Evolutionary conservation across 169 alveolate genomes (phyloP).

Genomic region (Plasmodium sp.): DNA sequence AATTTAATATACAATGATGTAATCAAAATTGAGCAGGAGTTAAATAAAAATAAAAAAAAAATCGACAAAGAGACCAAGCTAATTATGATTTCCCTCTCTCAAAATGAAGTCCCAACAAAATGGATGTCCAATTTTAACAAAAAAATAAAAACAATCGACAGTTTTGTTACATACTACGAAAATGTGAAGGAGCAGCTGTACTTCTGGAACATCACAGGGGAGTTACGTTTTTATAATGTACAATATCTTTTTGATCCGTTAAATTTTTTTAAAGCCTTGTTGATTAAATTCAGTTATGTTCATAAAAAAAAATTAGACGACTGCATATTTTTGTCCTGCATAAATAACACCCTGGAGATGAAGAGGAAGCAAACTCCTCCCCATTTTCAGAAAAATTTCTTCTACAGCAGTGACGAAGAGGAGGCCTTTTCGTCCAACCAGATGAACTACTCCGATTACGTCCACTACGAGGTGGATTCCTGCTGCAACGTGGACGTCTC

Average conservation of each 20-base stretch:
- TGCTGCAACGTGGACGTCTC: constrained; percentile 4
- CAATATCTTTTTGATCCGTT: constrained; percentile 52
- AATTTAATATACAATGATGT: constrained; percentile 28
- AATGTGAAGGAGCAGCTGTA: constrained; percentile 57
- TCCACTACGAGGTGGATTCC: constrained; percentile 25
- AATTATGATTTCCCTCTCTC: constrained; percentile 34
- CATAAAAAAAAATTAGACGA: constrained; percentile 50
- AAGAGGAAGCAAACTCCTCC: background rate
- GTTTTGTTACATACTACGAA: constrained; percentile 53
- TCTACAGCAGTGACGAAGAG: constrained; percentile 63
- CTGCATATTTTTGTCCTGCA: constrained; percentile 26
- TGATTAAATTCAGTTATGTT: constrained; percentile 34
- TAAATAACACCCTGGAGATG: background rate
- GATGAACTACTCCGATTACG: constrained; percentile 34
- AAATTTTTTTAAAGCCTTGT: constrained; percentile 34
- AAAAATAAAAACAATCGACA: constrained; percentile 36
- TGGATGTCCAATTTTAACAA: constrained; percentile 50
- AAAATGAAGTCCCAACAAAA: constrained; percentile 30
- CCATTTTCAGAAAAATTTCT: constrained; percentile 42
- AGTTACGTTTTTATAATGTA: constrained; percentile 41
- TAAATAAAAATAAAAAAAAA: constrained; percentile 56
- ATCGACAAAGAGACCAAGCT: constrained; percentile 14
- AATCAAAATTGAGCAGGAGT: constrained; percentile 38
- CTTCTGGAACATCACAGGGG: constrained; percentile 74
- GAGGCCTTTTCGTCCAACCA: background rate